Conservation (phyloP, 2,329 filamentous ascomycete species). For the Cadophora sp. region DNA sequence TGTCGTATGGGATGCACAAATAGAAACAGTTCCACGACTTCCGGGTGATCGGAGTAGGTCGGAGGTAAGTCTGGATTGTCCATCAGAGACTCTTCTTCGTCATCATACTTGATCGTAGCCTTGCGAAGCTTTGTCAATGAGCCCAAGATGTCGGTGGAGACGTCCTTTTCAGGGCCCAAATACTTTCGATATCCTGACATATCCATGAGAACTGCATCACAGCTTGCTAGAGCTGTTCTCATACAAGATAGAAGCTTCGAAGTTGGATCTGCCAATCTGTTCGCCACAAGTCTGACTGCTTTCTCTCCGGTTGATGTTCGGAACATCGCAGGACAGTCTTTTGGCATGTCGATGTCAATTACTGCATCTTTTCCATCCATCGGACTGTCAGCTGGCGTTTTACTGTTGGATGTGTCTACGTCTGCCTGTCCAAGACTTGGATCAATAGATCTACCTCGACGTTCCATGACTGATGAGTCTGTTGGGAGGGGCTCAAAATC, state of each 20-base stretch:
- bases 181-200: slow-evolving; percentile 57
- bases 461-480: slow-evolving; percentile 2
- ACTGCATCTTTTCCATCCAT: slow-evolving; percentile 40
- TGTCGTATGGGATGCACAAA: slow-evolving; percentile 62
- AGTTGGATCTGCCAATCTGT: slow-evolving; percentile 54
- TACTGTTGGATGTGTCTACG: not conserved
- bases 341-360: slow-evolving; percentile 47
- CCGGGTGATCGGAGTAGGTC: slow-evolving; percentile 55
- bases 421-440: not conserved
- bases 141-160: slow-evolving; percentile 52
- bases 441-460: not conserved
- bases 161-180: slow-evolving; percentile 52
- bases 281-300: slow-evolving; percentile 44
- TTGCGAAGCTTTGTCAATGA: slow-evolving; percentile 51
- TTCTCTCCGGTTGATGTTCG: slow-evolving; percentile 41
- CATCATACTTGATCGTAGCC: slow-evolving; percentile 55
- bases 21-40: slow-evolving; percentile 60
- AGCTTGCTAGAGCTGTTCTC: slow-evolving; percentile 52
- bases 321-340: slow-evolving; percentile 36
- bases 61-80: slow-evolving; percentile 53
- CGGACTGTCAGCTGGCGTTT: not conserved
- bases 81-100: slow-evolving; percentile 55
- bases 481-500: slow-evolving; percentile 28
- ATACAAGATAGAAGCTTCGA: slow-evolving; percentile 55
- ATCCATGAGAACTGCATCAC: slow-evolving; percentile 61